Base-by-base conservation (phyloP, 2,329 filamentous ascomycete genomes). In the Whalleya microplaca region DNA sequence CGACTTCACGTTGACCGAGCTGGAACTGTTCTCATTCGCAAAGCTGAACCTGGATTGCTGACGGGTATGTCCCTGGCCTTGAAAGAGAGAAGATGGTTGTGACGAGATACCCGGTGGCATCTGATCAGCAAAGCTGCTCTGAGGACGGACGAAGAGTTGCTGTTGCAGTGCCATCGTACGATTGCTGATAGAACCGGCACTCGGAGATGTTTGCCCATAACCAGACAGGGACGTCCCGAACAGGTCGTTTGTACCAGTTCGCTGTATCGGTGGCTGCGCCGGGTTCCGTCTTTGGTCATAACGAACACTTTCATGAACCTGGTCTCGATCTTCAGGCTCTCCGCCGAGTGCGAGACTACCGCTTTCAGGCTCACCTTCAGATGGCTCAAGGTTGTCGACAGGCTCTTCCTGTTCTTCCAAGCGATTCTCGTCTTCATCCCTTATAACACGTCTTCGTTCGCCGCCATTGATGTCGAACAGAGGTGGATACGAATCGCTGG, bases 11-110 rank as follows among this genome's bases (percentile, higher is more conserved):
- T 84, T 83, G 3, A 84, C 80, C 21, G 84, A 80, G 16, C 83
- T 83, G 12, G 82, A 80, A 20, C 82, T 83, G 58, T 80, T 82
- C 45, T 96, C 92, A 68, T 91, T 94, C 61, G 88, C 88, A 71
- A 97, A 97, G 67, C 86, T 93, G 73, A 92, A 97, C 52, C 93
- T 84, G 2, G 93, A 96, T 9, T 90, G 87, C 72, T 96, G 92
- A 59, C 93, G 87, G 56, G 84, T 87, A 72, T 97, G 92, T 7
- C 85, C 86, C 64, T 86, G 76, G 71, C 79, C 77, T 72, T 88
- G 79, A 69, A 84, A 84, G 65, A 82, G 73, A 64, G 74, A 79
- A 56, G 75, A 69, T 56, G 75, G 73, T 45, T 85, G 75, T 27
- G 80, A 80, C 51, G 84, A 77, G 40, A 86, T 81, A 53, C 83